Percentiles rank a stretch among this genome's conserved stretches.
These are phyloP conservation scores for Cucurbita maxima DNA, from an alignment of 306 rosid species.

Conservation along the genomic window DNA sequence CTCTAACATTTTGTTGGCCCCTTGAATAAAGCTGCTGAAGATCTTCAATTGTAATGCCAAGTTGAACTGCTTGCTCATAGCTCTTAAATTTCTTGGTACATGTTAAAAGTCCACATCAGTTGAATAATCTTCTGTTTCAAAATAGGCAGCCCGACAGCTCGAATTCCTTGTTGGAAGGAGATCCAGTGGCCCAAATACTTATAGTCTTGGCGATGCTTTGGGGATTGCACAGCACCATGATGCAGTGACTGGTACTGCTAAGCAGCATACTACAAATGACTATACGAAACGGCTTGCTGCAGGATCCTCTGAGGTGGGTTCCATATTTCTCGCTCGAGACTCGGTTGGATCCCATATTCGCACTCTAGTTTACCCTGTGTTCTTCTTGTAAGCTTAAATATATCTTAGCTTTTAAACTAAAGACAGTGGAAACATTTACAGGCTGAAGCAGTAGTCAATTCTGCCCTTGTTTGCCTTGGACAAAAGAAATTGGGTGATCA, in stretches of 20 bases:
- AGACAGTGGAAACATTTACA: conserved; percentile 12
- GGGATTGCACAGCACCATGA: conserved; percentile 85
- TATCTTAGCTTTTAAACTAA: background rate
- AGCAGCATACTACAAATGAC: conserved; percentile 77
- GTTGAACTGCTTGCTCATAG: background rate
- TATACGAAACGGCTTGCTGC: conserved; percentile 58
- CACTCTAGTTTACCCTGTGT: background rate
- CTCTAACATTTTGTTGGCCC: background rate
- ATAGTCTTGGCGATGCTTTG: conserved; percentile 60
- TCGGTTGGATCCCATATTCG: background rate
- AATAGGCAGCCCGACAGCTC: conserved; percentile 66
- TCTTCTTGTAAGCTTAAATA: background rate
- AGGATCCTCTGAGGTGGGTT: conserved; percentile 55
- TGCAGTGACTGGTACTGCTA: conserved; percentile 76
- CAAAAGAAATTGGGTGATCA: conserved; percentile 26
- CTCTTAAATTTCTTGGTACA: background rate
- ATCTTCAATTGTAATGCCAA: background rate
- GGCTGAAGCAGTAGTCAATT: conserved; percentile 63
- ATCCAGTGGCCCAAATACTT: conserved; percentile 17
- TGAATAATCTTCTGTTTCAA: conserved; percentile 3
- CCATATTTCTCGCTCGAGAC: background rate
- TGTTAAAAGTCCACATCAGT: background rate
- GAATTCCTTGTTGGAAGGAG: conserved; percentile 44
- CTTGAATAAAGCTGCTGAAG: background rate
- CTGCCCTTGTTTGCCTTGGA: conserved; percentile 52